Conservation (phyloP, 2,329 filamentous ascomycete genomes). For the Hymenoscyphus repandus region DNA sequence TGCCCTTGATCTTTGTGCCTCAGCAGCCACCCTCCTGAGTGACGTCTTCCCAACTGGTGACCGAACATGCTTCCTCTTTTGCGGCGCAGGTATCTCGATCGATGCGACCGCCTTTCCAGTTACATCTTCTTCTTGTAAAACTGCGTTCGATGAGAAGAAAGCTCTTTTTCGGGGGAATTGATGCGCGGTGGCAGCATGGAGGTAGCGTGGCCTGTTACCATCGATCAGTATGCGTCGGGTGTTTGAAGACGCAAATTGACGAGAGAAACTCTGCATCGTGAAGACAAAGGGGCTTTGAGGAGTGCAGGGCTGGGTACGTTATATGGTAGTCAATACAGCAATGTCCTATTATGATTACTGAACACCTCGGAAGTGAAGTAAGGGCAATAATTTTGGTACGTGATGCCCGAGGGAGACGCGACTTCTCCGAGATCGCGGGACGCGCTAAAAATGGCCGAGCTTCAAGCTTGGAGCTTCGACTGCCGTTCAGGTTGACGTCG, state of each 20-base stretch:
- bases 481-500: constrained; percentile 21
- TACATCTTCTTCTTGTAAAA: constrained; percentile 37
- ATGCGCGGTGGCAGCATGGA: constrained; percentile 40
- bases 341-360: not conserved
- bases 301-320: not conserved
- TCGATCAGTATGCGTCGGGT: constrained; percentile 17
- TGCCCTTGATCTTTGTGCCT: constrained; percentile 63
- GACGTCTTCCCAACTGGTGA: constrained; percentile 62
- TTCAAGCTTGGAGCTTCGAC: not conserved
- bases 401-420: not conserved
- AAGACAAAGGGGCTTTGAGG: not conserved
- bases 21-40: constrained; percentile 77
- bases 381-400: not conserved
- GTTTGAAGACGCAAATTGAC: constrained; percentile 15
- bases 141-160: constrained; percentile 63
- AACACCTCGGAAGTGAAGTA: not conserved
- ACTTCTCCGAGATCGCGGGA: not conserved
- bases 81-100: constrained; percentile 10
- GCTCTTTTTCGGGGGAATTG: constrained; percentile 46
- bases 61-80: constrained; percentile 42
- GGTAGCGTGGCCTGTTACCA: constrained; percentile 28
- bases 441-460: too few relatives aligned
- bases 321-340: not conserved
- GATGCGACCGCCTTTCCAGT: constrained; percentile 2
- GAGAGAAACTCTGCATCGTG: constrained; percentile 23